Conservation (phyloP, 768 basidiomycete species). For the Steccherinum ochraceum region DNA sequence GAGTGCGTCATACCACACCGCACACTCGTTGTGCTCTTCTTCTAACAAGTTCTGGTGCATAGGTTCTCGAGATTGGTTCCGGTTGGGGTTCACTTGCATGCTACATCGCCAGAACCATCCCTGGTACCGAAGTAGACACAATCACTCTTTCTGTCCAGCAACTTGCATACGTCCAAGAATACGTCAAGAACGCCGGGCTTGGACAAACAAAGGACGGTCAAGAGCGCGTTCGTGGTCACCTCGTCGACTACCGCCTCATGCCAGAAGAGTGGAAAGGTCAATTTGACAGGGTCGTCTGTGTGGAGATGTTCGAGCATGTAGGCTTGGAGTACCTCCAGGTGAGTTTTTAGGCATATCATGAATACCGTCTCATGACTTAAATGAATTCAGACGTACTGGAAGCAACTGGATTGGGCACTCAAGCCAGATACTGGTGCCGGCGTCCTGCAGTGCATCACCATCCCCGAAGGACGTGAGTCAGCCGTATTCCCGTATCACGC, state of each 20-base stretch:
- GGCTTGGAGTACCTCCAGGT: slow-evolving; percentile 57
- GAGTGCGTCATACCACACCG: slow-evolving; percentile 14
- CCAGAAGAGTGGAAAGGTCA: slow-evolving; percentile 55
- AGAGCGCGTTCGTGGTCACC: slow-evolving; percentile 50
- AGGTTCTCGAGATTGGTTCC: slow-evolving; percentile 69
- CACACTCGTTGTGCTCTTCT: neutral
- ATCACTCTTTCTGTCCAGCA: slow-evolving; percentile 68
- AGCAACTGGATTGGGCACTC: slow-evolving; percentile 60
- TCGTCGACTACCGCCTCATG: slow-evolving; percentile 69
- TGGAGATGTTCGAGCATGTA: slow-evolving; percentile 77
- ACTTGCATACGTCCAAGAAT: too few relatives aligned
- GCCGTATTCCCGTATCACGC: slow-evolving; percentile 13
- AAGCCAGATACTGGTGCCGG: slow-evolving; percentile 52
- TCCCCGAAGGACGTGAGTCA: slow-evolving; percentile 61
- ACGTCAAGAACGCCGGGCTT: slow-evolving; percentile 2
- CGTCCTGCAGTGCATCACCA: slow-evolving; percentile 69
- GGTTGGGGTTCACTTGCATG: slow-evolving; percentile 76
- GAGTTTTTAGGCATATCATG: neutral
- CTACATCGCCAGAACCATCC: slow-evolving; percentile 45
- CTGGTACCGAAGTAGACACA: slow-evolving; percentile 58
- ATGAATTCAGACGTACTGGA: slow-evolving; percentile 55
- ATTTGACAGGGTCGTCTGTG: slow-evolving; percentile 66
- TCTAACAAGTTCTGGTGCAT: neutral
- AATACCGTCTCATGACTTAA: too few relatives aligned
- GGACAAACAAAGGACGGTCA: too few relatives aligned